Evolutionary conservation across 148 eudicot species (phyloP).

Genomic region (Agrostemma githago): DNA sequence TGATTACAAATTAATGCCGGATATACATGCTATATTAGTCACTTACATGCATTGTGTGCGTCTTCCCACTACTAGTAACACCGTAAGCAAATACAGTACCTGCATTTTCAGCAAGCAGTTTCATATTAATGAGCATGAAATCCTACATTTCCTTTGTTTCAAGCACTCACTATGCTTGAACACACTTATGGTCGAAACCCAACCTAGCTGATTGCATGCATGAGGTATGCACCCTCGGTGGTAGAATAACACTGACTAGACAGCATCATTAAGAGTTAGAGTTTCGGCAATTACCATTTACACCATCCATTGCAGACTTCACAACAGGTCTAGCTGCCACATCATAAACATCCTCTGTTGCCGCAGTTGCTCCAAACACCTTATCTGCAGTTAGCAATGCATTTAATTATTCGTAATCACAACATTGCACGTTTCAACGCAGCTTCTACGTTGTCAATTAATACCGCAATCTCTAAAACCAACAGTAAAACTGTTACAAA

Average conservation of each 20-base stretch:
- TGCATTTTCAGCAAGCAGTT: constrained; percentile 19
- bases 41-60: constrained; percentile 39
- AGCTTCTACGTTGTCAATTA: too few species aligned
- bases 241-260: neutral
- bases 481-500: too few species aligned
- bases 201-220: neutral
- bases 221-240: neutral
- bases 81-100: constrained; percentile 78
- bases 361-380: constrained; percentile 78
- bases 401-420: neutral
- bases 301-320: constrained; percentile 90
- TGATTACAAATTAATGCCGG: neutral
- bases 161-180: neutral
- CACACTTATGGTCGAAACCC: neutral
- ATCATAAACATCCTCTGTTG: constrained; percentile 80
- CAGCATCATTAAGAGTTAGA: neutral
- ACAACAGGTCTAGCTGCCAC: constrained; percentile 94
- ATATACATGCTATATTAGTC: neutral
- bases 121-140: neutral
- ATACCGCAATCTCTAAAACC: too few species aligned
- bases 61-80: constrained; percentile 79
- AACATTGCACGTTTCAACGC: neutral
- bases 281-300: constrained; percentile 55
- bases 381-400: constrained; percentile 46
- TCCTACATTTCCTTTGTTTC: neutral